These are phyloP conservation scores for Backusella tarrabulga DNA, from an alignment of 192 early-diverging fungal species.

Conservation along the genomic window DNA sequence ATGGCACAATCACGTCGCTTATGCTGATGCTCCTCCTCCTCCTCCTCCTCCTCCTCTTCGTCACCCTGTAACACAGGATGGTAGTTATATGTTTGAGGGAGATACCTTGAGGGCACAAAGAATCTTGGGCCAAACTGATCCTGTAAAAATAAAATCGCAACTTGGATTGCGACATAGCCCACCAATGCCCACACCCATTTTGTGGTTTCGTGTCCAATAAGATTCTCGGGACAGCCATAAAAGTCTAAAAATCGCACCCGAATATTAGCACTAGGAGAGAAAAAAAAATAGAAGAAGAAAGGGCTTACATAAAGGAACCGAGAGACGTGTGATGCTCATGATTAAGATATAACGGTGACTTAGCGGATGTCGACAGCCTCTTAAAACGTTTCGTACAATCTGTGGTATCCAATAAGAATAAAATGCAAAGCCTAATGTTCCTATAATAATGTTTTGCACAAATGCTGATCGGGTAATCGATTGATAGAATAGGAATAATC, in stretches of 20 bases:
- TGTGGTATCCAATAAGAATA: conserved; percentile 86
- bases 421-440: conserved; percentile 40
- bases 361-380: conserved; percentile 60
- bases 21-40: conserved; percentile 11
- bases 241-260: conserved; percentile 29
- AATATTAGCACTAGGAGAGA: background rate
- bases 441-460: conserved; percentile 46
- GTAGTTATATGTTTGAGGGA: conserved; percentile 70
- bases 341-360: conserved; percentile 59
- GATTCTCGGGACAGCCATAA: conserved; percentile 57
- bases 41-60: conserved; percentile 30
- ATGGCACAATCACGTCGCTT: conserved; percentile 61
- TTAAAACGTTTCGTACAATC: conserved; percentile 64
- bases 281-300: background rate
- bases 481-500: conserved; percentile 62
- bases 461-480: conserved; percentile 47
- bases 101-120: conserved; percentile 65
- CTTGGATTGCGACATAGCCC: conserved; percentile 59
- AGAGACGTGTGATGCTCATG: conserved; percentile 52
- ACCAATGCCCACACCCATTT: conserved; percentile 53
- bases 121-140: conserved; percentile 68
- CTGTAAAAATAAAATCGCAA: conserved; percentile 58
- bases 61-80: conserved; percentile 54
- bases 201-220: conserved; percentile 51
- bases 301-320: conserved; percentile 60